A percentile compares a stretch with the other conserved stretches of the same genome.
Evolutionary conservation across 169 alveolate species (phyloP).

Genomic region (Plasmodium inui): DNA sequence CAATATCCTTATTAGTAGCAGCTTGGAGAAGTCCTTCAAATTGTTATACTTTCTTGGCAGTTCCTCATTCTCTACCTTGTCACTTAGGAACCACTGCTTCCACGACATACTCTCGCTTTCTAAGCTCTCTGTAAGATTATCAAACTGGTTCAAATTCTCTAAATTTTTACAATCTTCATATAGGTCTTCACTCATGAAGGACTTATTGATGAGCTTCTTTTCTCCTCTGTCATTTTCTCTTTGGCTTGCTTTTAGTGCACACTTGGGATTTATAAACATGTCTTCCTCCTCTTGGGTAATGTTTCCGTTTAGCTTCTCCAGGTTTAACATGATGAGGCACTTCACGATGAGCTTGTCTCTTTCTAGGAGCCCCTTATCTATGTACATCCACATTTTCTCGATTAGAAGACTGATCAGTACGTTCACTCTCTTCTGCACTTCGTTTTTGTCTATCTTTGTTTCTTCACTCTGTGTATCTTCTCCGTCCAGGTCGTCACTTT

Average conservation of each 20-base stretch:
- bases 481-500: conserved; percentile 37
- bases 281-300: conserved; percentile 74
- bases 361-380: conserved; percentile 94
- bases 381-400: conserved; percentile 91
- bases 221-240: conserved; percentile 54
- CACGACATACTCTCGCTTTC: conserved; percentile 74
- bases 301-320: conserved; percentile 85
- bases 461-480: conserved; percentile 80
- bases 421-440: conserved; percentile 87
- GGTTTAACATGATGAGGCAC: conserved; percentile 91
- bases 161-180: conserved; percentile 63
- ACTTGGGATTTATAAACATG: conserved; percentile 76
- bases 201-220: conserved; percentile 83
- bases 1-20: conserved; percentile 93
- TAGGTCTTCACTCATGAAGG: conserved; percentile 66
- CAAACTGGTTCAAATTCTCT: conserved; percentile 70
- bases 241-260: conserved; percentile 75
- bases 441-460: conserved; percentile 85
- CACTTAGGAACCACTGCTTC: conserved; percentile 95
- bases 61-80: conserved; percentile 95
- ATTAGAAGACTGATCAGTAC: conserved; percentile 91
- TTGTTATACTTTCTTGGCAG: conserved; percentile 94
- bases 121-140: conserved; percentile 50
- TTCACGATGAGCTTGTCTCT: conserved; percentile 95
- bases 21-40: conserved; percentile 92